A percentile compares a stretch with the other conserved stretches of the same genome.
These are phyloP conservation scores for Myriosclerotinia duriaeana DNA, from an alignment of 2,329 filamentous ascomycete genomes.

Conservation along the genomic window DNA sequence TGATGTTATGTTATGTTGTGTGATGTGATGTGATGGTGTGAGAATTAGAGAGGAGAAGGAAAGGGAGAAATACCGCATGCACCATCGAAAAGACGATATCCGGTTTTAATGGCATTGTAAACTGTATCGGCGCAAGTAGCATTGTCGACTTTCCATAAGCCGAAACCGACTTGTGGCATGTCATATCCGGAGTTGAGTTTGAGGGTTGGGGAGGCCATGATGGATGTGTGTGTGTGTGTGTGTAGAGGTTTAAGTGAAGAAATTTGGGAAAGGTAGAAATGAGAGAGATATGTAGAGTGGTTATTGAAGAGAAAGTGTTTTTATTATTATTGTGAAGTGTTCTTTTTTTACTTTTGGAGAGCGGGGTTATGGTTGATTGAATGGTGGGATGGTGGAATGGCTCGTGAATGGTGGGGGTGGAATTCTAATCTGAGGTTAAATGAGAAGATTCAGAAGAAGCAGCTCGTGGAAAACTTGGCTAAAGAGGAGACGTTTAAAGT, in stretches of 20 bases:
- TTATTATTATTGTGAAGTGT: background rate
- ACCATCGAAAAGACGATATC: slow-evolving; percentile 61
- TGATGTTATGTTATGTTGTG: no score
- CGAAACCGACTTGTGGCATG: slow-evolving; percentile 63
- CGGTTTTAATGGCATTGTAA: slow-evolving; percentile 63
- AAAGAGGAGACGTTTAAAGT: background rate
- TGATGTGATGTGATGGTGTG: background rate
- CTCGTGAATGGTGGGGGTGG: no score
- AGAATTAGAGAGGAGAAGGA: background rate
- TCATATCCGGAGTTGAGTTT: slow-evolving; percentile 50
- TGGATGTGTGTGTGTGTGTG: background rate
- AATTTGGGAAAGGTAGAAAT: background rate
- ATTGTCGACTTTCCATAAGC: slow-evolving; percentile 69
- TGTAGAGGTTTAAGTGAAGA: no score
- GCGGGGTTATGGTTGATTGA: background rate
- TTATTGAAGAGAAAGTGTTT: background rate
- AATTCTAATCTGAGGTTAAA: background rate
- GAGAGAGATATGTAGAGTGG: background rate
- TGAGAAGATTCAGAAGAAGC: background rate
- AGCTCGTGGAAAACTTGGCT: slow-evolving; percentile 11
- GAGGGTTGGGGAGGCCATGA: slow-evolving; percentile 43
- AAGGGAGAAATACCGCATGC: slow-evolving; percentile 49
- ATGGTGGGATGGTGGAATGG: background rate
- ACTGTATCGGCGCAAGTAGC: slow-evolving; percentile 64
- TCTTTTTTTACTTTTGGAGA: background rate